phyloP scores from a whole-genome alignment of 805 yeast genomes.

The Grigorovia yakushimaensis region DNA sequence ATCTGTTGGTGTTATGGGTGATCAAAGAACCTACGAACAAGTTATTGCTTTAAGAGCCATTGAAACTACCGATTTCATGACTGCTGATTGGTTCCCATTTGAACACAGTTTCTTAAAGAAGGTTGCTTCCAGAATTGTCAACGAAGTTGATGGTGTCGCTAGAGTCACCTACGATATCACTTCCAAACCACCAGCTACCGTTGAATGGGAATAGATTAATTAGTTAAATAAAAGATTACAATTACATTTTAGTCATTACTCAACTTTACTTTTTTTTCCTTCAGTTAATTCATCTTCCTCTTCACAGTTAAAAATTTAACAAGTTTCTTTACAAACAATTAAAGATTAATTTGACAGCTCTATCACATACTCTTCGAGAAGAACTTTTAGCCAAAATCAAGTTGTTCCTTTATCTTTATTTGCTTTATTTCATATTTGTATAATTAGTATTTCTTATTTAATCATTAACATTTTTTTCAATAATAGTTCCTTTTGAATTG shows the following conservation, averaged over 20 bases:
- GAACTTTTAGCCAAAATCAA: background rate
- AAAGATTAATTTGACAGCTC: too few species aligned
- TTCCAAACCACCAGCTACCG: slow-evolving; percentile 99
- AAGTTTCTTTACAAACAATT: background rate
- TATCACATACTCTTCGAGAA: too few species aligned
- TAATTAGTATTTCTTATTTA: background rate
- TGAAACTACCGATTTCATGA: slow-evolving; percentile 97
- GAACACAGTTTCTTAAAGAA: slow-evolving; percentile 86
- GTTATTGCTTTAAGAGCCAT: slow-evolving; percentile 98
- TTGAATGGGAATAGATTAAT: slow-evolving; percentile 86
- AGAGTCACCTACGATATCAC: slow-evolving; percentile 98
- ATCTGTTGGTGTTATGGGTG: slow-evolving; percentile 99
- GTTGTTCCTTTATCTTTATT: background rate
- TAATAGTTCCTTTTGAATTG: background rate
- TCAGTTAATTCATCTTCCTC: background rate
- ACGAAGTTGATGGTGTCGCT: slow-evolving; percentile 98
- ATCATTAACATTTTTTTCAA: background rate
- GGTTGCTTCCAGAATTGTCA: slow-evolving; percentile 92
- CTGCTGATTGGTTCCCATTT: slow-evolving; percentile 97
- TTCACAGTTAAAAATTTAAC: background rate
- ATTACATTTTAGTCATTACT: background rate
- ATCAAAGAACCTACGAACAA: slow-evolving; percentile 97
- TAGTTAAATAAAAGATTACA: background rate
- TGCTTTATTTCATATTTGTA: background rate
- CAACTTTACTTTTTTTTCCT: background rate